These are phyloP conservation scores for Fusarium sp. DNA, from an alignment of 2,329 filamentous ascomycete genomes.

Conservation along the genomic window DNA sequence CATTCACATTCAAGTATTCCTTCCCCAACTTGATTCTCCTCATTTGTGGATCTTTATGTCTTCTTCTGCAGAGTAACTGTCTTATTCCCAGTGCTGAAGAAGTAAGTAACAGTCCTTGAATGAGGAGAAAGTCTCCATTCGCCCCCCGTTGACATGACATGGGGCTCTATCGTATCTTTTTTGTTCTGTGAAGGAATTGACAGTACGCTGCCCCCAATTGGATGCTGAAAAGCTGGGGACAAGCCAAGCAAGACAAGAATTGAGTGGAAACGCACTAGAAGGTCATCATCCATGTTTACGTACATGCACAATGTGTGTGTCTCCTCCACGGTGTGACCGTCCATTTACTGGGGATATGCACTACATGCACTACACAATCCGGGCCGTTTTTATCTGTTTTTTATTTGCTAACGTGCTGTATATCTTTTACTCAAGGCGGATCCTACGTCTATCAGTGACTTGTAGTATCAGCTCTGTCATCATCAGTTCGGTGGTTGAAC, in stretches of 20 bases:
- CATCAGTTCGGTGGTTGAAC: not conserved
- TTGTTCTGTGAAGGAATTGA: slow-evolving; percentile 4
- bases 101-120: not conserved
- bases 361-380: slow-evolving; percentile 2
- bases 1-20: not conserved
- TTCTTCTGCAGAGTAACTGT: not conserved
- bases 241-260: not conserved
- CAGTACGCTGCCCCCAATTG: slow-evolving; percentile 26
- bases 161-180: not conserved
- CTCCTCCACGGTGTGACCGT: slow-evolving; percentile 30
- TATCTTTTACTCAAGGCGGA: slow-evolving; percentile 19
- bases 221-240: slow-evolving; percentile 29
- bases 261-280: slow-evolving; percentile 30
- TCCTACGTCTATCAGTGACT: not conserved
- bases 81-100: no score
- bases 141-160: not conserved
- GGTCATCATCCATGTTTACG: slow-evolving; percentile 36
- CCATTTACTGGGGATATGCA: not conserved
- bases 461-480: not conserved
- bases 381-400: slow-evolving; percentile 27
- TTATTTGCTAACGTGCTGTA: not conserved
- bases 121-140: not conserved
- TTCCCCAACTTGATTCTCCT: slow-evolving; percentile 20
- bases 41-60: slow-evolving; percentile 29
- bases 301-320: slow-evolving; percentile 16